Evolutionary conservation across 305 asterid species (phyloP).

Genomic region (Rubia peregrina): DNA sequence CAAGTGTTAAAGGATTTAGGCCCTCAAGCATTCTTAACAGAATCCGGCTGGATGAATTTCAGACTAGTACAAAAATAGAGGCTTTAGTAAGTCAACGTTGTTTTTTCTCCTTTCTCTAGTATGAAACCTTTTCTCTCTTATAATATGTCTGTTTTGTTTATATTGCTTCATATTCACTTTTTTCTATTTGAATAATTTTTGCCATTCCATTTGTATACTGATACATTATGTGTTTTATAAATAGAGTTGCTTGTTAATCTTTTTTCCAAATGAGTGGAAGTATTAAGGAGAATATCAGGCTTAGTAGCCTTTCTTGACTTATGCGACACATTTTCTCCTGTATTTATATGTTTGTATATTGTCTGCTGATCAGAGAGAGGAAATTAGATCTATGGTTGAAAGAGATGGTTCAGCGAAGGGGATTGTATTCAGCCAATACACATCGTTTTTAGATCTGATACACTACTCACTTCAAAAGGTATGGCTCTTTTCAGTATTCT

Average conservation of each 20-base stretch:
- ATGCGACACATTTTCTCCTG: not conserved
- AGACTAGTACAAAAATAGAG: constrained; percentile 91
- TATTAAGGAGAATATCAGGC: not conserved
- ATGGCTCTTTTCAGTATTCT: not conserved
- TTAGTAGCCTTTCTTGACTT: not conserved
- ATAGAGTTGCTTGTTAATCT: not conserved
- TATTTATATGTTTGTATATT: constrained; percentile 12
- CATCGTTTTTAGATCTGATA: constrained; percentile 92
- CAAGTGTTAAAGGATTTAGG: constrained; percentile 70
- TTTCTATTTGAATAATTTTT: not conserved
- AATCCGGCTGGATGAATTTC: constrained; percentile 65
- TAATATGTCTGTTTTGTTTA: not conserved
- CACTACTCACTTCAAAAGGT: constrained; percentile 78
- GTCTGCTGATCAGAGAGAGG: constrained; percentile 65
- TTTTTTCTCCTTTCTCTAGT: not conserved
- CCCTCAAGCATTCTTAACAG: constrained; percentile 81
- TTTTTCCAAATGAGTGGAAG: not conserved
- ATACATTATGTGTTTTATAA: not conserved
- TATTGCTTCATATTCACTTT: not conserved
- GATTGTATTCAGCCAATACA: constrained; percentile 87
- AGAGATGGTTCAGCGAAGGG: constrained; percentile 97
- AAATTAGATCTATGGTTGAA: constrained; percentile 84
- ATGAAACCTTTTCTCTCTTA: not conserved
- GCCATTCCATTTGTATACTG: too few relatives aligned
- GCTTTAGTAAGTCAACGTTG: constrained; percentile 61